phyloP scores from a whole-genome alignment of 495 filamentous ascomycete species.

The Cetradonia linearis region DNA sequence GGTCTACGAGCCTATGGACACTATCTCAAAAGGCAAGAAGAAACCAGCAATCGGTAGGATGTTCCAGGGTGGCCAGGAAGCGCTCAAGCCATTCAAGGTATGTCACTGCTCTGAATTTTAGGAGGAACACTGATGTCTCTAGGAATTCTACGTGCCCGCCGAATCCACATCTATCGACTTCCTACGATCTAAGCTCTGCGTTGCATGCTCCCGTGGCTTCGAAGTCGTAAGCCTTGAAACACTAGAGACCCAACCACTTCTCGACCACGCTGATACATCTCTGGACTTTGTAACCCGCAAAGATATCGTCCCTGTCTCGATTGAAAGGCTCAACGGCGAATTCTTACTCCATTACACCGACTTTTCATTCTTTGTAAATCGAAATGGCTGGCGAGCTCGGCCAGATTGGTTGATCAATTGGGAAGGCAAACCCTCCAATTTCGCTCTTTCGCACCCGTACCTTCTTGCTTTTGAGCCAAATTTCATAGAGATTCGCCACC shows the following conservation, averaged over 20 bases:
- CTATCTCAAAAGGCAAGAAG: slow-evolving; percentile 75
- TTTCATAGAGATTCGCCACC: slow-evolving; percentile 91
- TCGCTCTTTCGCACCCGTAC: slow-evolving; percentile 89
- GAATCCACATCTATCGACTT: slow-evolving; percentile 97
- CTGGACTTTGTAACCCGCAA: slow-evolving; percentile 91
- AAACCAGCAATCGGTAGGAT: slow-evolving; percentile 89
- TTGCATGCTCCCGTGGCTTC: slow-evolving; percentile 89
- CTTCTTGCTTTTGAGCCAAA: slow-evolving; percentile 98
- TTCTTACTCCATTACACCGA: slow-evolving; percentile 98
- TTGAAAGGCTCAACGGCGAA: slow-evolving; percentile 90
- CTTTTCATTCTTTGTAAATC: slow-evolving; percentile 97
- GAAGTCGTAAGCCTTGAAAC: slow-evolving; percentile 96
- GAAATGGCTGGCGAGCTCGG: slow-evolving; percentile 92
- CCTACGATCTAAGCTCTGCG: slow-evolving; percentile 90
- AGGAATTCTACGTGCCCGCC: slow-evolving; percentile 96
- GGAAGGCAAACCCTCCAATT: slow-evolving; percentile 86
- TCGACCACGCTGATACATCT: slow-evolving; percentile 96
- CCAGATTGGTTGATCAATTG: slow-evolving; percentile 96
- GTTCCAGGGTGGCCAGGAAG: slow-evolving; percentile 87
- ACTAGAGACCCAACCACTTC: slow-evolving; percentile 88
- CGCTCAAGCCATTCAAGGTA: slow-evolving; percentile 87
- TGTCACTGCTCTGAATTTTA: slow-evolving; percentile 15
- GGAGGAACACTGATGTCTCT: not conserved
- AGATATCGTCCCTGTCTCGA: slow-evolving; percentile 94
- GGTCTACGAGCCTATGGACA: slow-evolving; percentile 93